These are phyloP conservation scores for Diaporthe sp. DNA, from an alignment of 2,329 filamentous ascomycete genomes.

Conservation along the genomic window DNA sequence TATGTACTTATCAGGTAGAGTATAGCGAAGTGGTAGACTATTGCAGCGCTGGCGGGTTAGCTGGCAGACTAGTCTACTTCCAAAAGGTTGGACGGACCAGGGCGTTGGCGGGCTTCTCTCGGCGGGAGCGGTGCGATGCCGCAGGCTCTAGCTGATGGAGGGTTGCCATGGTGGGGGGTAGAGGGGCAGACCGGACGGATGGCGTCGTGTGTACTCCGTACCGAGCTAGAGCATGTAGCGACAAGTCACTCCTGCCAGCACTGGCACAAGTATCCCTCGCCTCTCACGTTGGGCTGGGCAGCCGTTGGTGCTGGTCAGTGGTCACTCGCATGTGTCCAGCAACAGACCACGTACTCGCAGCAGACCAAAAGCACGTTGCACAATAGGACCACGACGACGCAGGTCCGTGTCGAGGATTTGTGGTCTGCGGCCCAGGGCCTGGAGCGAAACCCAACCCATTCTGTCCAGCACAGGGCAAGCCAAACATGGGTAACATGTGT, in stretches of 20 bases:
- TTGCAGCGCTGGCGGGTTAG: background rate
- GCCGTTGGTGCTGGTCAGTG: background rate
- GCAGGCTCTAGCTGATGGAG: background rate
- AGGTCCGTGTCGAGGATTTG: background rate
- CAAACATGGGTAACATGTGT: background rate
- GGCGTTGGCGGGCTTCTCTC: background rate
- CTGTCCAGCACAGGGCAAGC: background rate
- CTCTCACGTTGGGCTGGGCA: background rate
- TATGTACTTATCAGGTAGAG: background rate
- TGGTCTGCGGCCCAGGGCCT: background rate
- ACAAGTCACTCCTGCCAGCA: background rate
- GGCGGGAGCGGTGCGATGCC: constrained; percentile 1
- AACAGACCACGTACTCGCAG: background rate
- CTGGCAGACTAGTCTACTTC: background rate
- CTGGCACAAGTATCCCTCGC: background rate
- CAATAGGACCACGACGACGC: background rate
- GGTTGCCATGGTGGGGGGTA: constrained; percentile 1
- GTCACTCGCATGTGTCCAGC: background rate
- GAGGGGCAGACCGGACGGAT: background rate
- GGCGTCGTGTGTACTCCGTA: background rate
- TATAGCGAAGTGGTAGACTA: background rate
- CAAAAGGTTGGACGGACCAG: background rate
- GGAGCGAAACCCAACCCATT: background rate
- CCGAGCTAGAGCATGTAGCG: background rate
- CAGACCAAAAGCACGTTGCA: background rate